A percentile compares a stretch with the other conserved stretches of the same genome.
These are phyloP conservation scores for Rhododendron ferrugineum DNA, from an alignment of 148 eudicot genomes.

Conservation along the genomic window DNA sequence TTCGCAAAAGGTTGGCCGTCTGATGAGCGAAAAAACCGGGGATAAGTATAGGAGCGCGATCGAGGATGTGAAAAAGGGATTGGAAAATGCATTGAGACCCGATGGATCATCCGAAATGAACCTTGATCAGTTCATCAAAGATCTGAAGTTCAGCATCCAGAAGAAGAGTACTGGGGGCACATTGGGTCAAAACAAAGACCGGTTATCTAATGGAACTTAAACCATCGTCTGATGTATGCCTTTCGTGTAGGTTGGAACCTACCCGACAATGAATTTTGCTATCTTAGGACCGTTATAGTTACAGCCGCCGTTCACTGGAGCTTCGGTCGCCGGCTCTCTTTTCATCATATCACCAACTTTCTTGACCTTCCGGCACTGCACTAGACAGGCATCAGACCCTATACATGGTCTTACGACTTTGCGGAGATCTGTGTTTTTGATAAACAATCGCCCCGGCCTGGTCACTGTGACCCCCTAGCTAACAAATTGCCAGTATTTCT, in stretches of 20 bases:
- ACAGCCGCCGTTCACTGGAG: too few species aligned
- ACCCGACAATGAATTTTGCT: too few species aligned
- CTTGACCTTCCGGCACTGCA: too few species aligned
- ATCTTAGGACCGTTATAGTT: too few species aligned
- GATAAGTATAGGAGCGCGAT: slow-evolving; percentile 20
- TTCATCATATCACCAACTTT: too few species aligned
- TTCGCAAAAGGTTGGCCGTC: slow-evolving; percentile 24
- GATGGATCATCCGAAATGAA: slow-evolving; percentile 48
- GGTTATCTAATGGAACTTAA: background rate
- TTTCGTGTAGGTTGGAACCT: too few species aligned
- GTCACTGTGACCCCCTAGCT: too few species aligned
- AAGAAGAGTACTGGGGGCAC: background rate
- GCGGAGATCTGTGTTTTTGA: too few species aligned
- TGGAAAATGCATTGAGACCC: slow-evolving; percentile 28
- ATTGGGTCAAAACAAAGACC: background rate
- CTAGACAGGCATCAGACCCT: too few species aligned
- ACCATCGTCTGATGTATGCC: background rate
- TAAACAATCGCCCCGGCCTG: too few species aligned
- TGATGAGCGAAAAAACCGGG: slow-evolving; percentile 30
- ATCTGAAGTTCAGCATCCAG: slow-evolving; percentile 19
- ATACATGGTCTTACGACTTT: too few species aligned
- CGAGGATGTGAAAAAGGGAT: slow-evolving; percentile 17
- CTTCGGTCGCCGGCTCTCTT: too few species aligned
- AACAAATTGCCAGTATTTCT: background rate
- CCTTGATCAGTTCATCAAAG: slow-evolving; percentile 32